phyloP scores from a whole-genome alignment of 352 stramenopile genomes.

The Pseudoperonospora humuli region DNA sequence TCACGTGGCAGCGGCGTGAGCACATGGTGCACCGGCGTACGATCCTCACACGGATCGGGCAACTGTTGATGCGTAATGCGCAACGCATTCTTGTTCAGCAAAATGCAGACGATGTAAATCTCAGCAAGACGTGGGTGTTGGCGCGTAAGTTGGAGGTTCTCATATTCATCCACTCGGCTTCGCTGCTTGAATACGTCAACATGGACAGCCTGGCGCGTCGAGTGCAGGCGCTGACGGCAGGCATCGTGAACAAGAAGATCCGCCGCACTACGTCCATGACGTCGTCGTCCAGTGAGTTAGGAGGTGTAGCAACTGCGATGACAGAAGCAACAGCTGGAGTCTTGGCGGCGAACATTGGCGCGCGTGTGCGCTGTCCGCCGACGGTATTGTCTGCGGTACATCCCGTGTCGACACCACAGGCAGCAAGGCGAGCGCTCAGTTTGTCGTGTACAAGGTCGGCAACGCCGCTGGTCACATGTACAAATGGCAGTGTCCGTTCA shows the following conservation, averaged over 20 bases:
- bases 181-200: conserved; percentile 74
- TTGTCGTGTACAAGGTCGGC: conserved; percentile 2
- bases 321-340: neutral
- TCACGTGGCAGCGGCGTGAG: conserved; percentile 76
- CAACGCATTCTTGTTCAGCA: conserved; percentile 30
- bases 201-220: conserved; percentile 67
- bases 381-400: conserved; percentile 18
- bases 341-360: neutral
- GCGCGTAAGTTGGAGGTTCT: conserved; percentile 78
- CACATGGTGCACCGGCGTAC: conserved; percentile 58
- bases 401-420: conserved; percentile 1
- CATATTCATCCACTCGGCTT: conserved; percentile 77
- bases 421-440: conserved; percentile 4
- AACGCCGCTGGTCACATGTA: conserved; percentile 1
- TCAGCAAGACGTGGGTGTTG: conserved; percentile 58
- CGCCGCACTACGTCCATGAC: conserved; percentile 31
- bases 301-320: neutral
- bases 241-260: conserved; percentile 85
- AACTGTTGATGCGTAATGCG: conserved; percentile 53
- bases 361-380: conserved; percentile 2
- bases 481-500: conserved; percentile 6
- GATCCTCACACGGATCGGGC: conserved; percentile 59
- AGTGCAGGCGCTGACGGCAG: conserved; percentile 68
- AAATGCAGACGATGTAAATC: conserved; percentile 2
- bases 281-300: conserved; percentile 1